Evolutionary conservation across 1,284 basidiomycete genomes (phyloP).

Genomic region (Cronartium ribicola): DNA sequence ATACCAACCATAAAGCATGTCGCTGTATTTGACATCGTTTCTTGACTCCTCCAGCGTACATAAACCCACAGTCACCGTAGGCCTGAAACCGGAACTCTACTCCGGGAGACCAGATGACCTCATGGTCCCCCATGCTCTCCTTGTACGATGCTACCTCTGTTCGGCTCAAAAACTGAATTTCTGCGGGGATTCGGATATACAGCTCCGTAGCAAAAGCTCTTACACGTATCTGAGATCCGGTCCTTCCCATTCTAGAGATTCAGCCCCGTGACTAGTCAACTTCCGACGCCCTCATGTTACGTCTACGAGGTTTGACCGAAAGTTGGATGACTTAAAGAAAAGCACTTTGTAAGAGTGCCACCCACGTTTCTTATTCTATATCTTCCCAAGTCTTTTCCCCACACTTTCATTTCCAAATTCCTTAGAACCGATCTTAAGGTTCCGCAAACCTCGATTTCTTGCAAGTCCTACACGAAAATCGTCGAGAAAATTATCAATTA

Average conservation of each 20-base stretch:
- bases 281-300: not conserved
- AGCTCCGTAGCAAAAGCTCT: not conserved
- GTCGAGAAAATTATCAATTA: not conserved
- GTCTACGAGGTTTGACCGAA: not conserved
- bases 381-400: not conserved
- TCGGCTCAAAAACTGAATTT: not conserved
- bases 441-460: not conserved
- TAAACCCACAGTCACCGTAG: not conserved
- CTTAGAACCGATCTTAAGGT: not conserved
- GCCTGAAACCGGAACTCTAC: no score
- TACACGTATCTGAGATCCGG: not conserved
- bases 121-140: not conserved
- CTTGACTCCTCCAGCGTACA: not conserved
- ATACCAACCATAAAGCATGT: no score
- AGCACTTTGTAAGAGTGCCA: not conserved
- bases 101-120: not conserved
- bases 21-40: not conserved
- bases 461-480: not conserved
- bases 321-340: not conserved
- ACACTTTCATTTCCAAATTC: not conserved
- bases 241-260: not conserved
- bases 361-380: not conserved
- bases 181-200: not conserved
- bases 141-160: not conserved
- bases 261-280: not conserved